phyloP scores from a whole-genome alignment of 495 filamentous ascomycete species.

The Aspergillus saccharolyticus region DNA sequence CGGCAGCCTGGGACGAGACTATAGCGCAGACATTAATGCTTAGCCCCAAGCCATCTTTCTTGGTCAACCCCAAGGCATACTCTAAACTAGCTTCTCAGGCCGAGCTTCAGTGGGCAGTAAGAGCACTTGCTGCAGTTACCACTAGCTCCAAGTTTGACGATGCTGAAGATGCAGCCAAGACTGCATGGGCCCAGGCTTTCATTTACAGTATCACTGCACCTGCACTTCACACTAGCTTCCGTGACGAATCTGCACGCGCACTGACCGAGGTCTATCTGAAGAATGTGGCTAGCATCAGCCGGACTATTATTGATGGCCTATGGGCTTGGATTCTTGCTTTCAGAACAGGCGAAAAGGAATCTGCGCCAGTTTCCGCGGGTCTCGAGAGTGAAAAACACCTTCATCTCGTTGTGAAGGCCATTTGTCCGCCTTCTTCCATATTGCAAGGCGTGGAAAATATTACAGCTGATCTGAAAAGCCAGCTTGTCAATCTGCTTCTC shows the following conservation, averaged over 20 bases:
- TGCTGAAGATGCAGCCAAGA: conserved; percentile 32
- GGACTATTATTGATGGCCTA: conserved; percentile 60
- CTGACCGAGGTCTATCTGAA: conserved; percentile 56
- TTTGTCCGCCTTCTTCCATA: conserved; percentile 53
- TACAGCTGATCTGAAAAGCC: conserved; percentile 46
- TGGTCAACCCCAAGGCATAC: conserved; percentile 79
- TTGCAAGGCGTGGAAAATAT: conserved; percentile 30
- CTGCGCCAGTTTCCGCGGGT: conserved; percentile 62
- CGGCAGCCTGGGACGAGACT: conserved; percentile 44
- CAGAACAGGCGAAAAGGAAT: conserved; percentile 70
- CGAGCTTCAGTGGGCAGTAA: conserved; percentile 70
- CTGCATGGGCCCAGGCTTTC: conserved; percentile 74
- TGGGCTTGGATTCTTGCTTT: conserved; percentile 75
- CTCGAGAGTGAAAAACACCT: conserved; percentile 45
- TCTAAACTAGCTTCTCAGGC: conserved; percentile 65
- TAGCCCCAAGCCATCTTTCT: conserved; percentile 73
- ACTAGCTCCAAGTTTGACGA: conserved; percentile 32
- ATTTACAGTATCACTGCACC: conserved; percentile 69
- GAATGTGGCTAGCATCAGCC: conserved; percentile 49
- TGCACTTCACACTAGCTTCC: conserved; percentile 49
- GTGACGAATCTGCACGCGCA: conserved; percentile 51
- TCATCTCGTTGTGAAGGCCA: conserved; percentile 64
- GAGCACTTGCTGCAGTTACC: conserved; percentile 61
- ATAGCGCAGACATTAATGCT: conserved; percentile 56
- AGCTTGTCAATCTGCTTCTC: conserved; percentile 70